These are phyloP conservation scores for Trichosporon sp. DNA, from an alignment of 1,284 basidiomycete species.

Conservation along the genomic window DNA sequence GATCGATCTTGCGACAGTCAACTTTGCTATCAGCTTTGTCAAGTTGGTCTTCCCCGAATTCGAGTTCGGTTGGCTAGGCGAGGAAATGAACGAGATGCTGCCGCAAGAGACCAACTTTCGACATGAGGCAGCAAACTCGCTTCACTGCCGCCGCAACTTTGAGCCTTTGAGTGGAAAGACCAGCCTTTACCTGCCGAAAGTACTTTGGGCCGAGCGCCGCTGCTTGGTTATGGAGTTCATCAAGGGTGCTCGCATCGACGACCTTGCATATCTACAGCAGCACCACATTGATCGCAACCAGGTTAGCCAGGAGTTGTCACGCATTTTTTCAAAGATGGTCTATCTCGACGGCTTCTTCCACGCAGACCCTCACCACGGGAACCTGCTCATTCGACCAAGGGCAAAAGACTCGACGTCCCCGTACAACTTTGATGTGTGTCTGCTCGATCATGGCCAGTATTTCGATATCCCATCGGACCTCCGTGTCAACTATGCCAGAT, in stretches of 20 bases:
- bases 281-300: constrained; percentile 91
- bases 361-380: constrained; percentile 64
- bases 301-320: constrained; percentile 83
- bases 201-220: constrained; percentile 78
- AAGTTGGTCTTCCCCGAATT: constrained; percentile 71
- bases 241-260: constrained; percentile 85
- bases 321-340: constrained; percentile 88
- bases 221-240: constrained; percentile 92
- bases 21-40: constrained; percentile 70
- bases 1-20: constrained; percentile 66
- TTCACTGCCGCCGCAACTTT: constrained; percentile 74
- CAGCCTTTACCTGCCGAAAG: constrained; percentile 86
- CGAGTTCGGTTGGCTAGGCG: constrained; percentile 91
- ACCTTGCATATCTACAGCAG: constrained; percentile 78
- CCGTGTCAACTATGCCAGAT: constrained; percentile 63
- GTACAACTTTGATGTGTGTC: constrained; percentile 90
- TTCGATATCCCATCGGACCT: constrained; percentile 81
- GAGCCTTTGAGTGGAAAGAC: constrained; percentile 64
- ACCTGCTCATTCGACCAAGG: constrained; percentile 83
- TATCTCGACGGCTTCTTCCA: constrained; percentile 77
- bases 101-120: constrained; percentile 83
- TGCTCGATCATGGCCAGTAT: constrained; percentile 84
- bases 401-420: constrained; percentile 69
- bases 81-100: constrained; percentile 89
- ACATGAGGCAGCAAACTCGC: constrained; percentile 86